Percentiles rank a stretch among this genome's conserved stretches.
Conservation (phyloP, 306 rosid species). For the Quillaja saponaria region DNA sequence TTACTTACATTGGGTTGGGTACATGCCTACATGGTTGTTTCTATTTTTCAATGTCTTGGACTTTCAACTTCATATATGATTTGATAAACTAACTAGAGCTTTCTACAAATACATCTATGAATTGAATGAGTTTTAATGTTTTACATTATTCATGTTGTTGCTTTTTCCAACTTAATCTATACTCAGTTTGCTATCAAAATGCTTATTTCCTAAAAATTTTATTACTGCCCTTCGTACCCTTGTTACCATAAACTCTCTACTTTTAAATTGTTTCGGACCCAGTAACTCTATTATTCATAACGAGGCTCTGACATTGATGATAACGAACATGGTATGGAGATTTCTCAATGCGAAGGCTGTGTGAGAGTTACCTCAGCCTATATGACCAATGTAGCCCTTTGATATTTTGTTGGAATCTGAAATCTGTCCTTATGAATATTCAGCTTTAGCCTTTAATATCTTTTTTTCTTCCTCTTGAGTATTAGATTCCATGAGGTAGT, state of each 20-base stretch:
- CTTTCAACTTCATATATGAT: too few relatives aligned
- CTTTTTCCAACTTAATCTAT: constrained; percentile 2
- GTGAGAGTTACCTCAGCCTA: neutral
- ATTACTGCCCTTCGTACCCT: neutral
- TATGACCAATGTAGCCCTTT: neutral
- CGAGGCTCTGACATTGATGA: constrained; percentile 7
- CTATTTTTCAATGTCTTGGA: too few relatives aligned
- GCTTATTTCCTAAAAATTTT: neutral
- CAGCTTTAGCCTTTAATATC: neutral
- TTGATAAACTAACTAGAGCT: too few relatives aligned
- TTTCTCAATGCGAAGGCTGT: too few relatives aligned
- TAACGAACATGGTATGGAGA: neutral
- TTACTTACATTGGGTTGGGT: too few relatives aligned
- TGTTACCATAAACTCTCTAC: too few relatives aligned
- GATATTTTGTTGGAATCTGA: neutral
- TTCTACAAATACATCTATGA: neutral
- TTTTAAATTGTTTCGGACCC: neutral
- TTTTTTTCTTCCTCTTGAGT: neutral
- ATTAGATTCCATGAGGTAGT: neutral
- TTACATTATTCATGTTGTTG: constrained; percentile 12
- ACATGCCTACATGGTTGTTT: too few relatives aligned
- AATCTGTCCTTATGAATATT: neutral
- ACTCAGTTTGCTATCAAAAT: too few relatives aligned
- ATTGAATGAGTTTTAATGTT: neutral
- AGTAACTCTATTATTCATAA: neutral